Percentiles rank a stretch among this genome's conserved stretches.
Evolutionary conservation across 2,329 filamentous ascomycete genomes (phyloP).

Genomic region (Seiridium unicorne): DNA sequence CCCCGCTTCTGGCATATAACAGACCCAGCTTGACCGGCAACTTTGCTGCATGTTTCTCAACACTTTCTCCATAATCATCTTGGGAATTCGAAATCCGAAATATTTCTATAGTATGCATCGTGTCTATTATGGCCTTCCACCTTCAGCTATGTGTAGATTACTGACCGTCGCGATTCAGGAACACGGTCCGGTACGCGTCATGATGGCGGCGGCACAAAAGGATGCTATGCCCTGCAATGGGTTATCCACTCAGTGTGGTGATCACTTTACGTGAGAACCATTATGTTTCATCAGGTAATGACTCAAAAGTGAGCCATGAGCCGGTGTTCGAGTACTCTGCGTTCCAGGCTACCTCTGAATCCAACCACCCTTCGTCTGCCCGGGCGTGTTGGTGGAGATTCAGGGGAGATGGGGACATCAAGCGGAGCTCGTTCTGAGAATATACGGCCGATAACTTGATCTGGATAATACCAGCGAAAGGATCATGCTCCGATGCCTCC

Average conservation of each 20-base stretch:
- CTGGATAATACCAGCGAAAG: slow-evolving; percentile 99
- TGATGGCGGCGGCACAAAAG: slow-evolving; percentile 5
- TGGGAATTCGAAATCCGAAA: background rate
- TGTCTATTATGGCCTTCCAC: background rate
- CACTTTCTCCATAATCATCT: background rate
- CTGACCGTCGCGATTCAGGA: slow-evolving; percentile 2
- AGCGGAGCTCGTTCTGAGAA: slow-evolving; percentile 61
- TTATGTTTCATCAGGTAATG: slow-evolving; percentile 30
- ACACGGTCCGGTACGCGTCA: slow-evolving; percentile 9
- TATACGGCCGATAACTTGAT: slow-evolving; percentile 93
- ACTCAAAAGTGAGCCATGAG: slow-evolving; percentile 31
- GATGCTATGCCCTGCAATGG: slow-evolving; percentile 9
- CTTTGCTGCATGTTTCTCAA: background rate
- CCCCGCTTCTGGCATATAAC: background rate
- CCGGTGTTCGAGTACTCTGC: slow-evolving; percentile 32
- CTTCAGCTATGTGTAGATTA: background rate
- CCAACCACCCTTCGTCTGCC: slow-evolving; percentile 13
- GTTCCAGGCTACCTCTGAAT: slow-evolving; percentile 13
- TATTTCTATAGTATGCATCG: slow-evolving; percentile 2
- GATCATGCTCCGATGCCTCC: slow-evolving; percentile 75
- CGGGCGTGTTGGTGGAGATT: background rate
- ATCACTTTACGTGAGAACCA: slow-evolving; percentile 3
- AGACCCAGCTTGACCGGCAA: background rate
- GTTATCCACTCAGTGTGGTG: slow-evolving; percentile 10
- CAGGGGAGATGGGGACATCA: slow-evolving; percentile 4